Evolutionary conservation across 257 asterid genomes (phyloP), one percentile per base, ranked within the genome.

Genomic region (Fraxinus excelsior): DNA sequence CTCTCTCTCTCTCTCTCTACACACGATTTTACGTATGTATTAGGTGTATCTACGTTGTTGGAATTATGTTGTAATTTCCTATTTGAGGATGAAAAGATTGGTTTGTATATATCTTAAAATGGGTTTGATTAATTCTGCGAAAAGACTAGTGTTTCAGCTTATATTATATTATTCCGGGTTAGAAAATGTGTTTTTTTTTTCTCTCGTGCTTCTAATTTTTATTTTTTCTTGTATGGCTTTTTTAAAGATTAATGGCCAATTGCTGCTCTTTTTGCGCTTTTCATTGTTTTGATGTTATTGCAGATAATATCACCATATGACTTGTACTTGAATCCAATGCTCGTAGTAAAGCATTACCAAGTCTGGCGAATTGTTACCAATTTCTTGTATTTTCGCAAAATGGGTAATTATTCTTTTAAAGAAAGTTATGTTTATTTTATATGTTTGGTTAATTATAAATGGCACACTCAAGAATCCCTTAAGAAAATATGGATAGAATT

Each of bases 261-360:
- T 23, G 6, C 31, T 23, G 16, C 19, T 62, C 66, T 7, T n/a
- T 26, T 23, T 8, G 19, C 26, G 32, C 12, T 23, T 62, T 62
- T 62, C 31, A 23, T 60, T 60, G 13, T 23, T 60, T 60, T 60
- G 12, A 3, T 21, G 32, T 60, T 62, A 72, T 79, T 90, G 94
- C 97, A 96, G 99, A 96, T 96, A 78, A 96, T 96, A 83, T 93
- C 99, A 62, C 99, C 99, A 0, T 90, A 90, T 79, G 96, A 91
- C 84, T 84, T 95, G 86, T 95, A 93, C 90, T 86, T 95, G 93
- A 87, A 91, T 73, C 99, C 99, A 35, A 87, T 74, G 86, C 94
- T 89, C 65, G 98, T 96, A 81, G 89, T 93, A 80, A 86, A 91
- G 90, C 94, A 91, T 8, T 96, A 91, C 75, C 97, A 96, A 79